Evolutionary conservation across 805 yeast species (phyloP), one percentile per base, ranked within the genome.

Genomic region (Priceomyces melissophilus): DNA sequence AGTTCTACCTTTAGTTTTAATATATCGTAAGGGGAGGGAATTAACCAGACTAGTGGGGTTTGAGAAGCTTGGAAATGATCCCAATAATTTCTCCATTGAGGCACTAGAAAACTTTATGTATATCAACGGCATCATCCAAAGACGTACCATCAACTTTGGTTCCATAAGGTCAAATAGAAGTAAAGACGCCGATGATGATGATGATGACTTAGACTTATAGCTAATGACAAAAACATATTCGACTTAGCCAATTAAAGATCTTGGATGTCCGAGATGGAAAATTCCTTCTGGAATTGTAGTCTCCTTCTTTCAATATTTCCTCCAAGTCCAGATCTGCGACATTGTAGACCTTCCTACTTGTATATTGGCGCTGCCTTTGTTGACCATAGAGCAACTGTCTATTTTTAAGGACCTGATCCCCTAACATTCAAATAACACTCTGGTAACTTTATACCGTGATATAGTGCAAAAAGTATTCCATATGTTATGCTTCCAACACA

Each of bases 1-100:
- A 54, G 80, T 83, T 9, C 66, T 87, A 4, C 96, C 96, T 0
- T 82, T 81, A 48, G 80, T 87, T 2, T 60, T 84, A 2, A 67
- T 79, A 7, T 87, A 82, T 53, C 65, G 63, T 10, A 65, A 74
- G 29, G 90, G 90, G 1, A 60, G 70, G 33, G 91, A 85, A 50
- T 55, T 67, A 3, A 70, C 73, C 10, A 63, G 87, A 45, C 53
- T 86, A 4, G 72, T 86, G 4, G 96, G 96, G 4, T 82, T 87
- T 52, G 82, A 81, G 39, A 73, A 75, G 26, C 61, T 87, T 33
- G 76, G 79, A 23, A 52, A 56, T 28, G 63, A 72, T 37, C 63
- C 70, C 3, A 69, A 71, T 38, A 73, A 67, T 31, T 80, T 82
- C 49, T 53, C 67, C 2, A 50, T 75, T 7, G 72, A 67, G 32